These are phyloP conservation scores for Physcomitrium patens DNA, from an alignment of 225 moss, liverwort and hornwort genomes.

Conservation along the genomic window DNA sequence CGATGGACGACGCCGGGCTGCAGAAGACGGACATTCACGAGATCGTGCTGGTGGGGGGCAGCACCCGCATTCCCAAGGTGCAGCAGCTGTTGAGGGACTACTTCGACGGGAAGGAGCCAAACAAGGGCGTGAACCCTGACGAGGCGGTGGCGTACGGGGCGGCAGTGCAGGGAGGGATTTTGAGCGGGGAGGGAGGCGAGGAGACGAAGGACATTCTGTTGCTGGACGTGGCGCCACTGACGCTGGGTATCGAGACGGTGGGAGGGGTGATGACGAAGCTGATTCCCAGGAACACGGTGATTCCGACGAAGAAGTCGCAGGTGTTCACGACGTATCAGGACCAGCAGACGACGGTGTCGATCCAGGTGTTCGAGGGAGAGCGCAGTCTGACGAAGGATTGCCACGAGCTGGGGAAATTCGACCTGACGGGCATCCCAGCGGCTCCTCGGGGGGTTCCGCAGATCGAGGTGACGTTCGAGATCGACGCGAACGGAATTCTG, in stretches of 20 bases:
- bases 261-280: slow-evolving; percentile 66
- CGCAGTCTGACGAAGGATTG: slow-evolving; percentile 64
- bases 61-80: slow-evolving; percentile 70
- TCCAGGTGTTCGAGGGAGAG: slow-evolving; percentile 68
- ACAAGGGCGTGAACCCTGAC: slow-evolving; percentile 66
- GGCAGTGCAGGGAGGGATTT: slow-evolving; percentile 60
- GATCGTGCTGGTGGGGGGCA: slow-evolving; percentile 61
- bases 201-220: slow-evolving; percentile 61
- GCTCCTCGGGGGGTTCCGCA: slow-evolving; percentile 61
- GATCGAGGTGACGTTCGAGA: slow-evolving; percentile 67
- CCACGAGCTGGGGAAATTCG: slow-evolving; percentile 60
- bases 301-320: slow-evolving; percentile 66
- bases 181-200: slow-evolving; percentile 67
- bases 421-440: slow-evolving; percentile 51
- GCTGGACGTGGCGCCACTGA: slow-evolving; percentile 61
- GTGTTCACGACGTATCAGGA: slow-evolving; percentile 71
- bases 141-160: slow-evolving; percentile 65
- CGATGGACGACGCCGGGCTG: slow-evolving; percentile 57
- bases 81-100: slow-evolving; percentile 61
- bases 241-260: slow-evolving; percentile 58
- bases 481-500: slow-evolving; percentile 69
- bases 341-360: slow-evolving; percentile 64
- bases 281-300: slow-evolving; percentile 58
- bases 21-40: slow-evolving; percentile 62
- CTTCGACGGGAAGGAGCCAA: slow-evolving; percentile 66